These are phyloP conservation scores for Posidonia australis DNA, from an alignment of 106 monocot species.

Conservation along the genomic window DNA sequence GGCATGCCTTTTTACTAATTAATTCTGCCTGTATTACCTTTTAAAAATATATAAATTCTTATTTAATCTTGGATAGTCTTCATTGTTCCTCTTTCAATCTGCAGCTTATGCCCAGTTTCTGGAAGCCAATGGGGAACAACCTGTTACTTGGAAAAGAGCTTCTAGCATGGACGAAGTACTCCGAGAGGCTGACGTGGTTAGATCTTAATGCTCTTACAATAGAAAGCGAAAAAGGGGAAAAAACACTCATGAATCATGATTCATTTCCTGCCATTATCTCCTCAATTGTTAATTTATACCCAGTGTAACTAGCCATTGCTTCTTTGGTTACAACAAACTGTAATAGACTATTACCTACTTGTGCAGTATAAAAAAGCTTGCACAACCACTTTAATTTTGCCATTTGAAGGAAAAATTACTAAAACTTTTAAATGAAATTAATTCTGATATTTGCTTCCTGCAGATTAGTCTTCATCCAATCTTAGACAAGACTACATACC, in stretches of 20 bases:
- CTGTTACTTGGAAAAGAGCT: constrained; percentile 99
- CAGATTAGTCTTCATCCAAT: constrained; percentile 98
- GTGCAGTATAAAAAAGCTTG: no score
- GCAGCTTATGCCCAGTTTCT: constrained; percentile 91
- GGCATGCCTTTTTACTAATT: constrained; percentile 28
- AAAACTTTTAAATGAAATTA: background rate
- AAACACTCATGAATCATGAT: background rate
- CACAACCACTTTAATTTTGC: no score
- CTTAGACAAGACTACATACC: constrained; percentile 96
- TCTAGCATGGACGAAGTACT: constrained; percentile 92
- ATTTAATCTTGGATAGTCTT: background rate
- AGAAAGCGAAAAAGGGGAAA: background rate
- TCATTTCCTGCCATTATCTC: background rate
- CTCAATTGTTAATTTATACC: background rate
- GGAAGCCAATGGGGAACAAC: constrained; percentile 75
- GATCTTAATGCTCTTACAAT: background rate
- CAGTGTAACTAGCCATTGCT: no score
- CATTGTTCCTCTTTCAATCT: background rate
- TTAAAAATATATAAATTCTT: background rate
- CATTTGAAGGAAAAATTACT: background rate
- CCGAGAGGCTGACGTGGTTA: constrained; percentile 89
- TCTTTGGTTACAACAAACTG: no score
- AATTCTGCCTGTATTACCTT: background rate
- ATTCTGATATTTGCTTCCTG: background rate
- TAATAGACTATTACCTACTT: no score